These are phyloP conservation scores for Neodidymelliopsis sp. DNA, from an alignment of 2,329 filamentous ascomycete species.

Conservation along the genomic window DNA sequence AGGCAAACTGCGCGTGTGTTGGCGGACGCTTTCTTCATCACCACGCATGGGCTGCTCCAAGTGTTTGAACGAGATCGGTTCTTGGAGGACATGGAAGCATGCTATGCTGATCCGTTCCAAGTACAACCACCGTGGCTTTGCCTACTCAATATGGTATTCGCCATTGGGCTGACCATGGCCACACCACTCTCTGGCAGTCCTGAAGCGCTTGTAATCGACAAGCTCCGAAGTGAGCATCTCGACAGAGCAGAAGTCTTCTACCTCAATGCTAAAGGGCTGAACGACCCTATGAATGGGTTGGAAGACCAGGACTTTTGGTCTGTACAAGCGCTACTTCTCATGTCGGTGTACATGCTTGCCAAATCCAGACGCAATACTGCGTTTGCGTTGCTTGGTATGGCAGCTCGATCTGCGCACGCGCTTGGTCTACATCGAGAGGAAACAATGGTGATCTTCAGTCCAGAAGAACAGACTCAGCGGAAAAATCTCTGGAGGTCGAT, in stretches of 20 bases:
- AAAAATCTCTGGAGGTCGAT: conserved; percentile 70
- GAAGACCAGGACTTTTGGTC: conserved; percentile 72
- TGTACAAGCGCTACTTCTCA: conserved; percentile 68
- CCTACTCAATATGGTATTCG: conserved; percentile 67
- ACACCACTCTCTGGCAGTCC: conserved; percentile 58
- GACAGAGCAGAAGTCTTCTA: conserved; percentile 70
- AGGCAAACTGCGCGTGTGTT: conserved; percentile 62
- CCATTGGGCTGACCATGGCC: conserved; percentile 68
- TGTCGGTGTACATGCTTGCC: conserved; percentile 69
- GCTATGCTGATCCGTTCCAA: conserved; percentile 62
- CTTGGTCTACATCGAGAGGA: conserved; percentile 69
- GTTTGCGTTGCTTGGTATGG: conserved; percentile 68
- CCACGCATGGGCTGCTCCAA: conserved; percentile 69
- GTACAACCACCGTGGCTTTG: conserved; percentile 63
- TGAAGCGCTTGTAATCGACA: conserved; percentile 61
- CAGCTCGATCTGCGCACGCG: conserved; percentile 68
- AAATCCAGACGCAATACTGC: conserved; percentile 69
- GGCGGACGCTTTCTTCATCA: conserved; percentile 67
- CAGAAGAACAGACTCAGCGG: conserved; percentile 57
- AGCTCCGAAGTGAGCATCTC: conserved; percentile 57
- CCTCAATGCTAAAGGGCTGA: conserved; percentile 63
- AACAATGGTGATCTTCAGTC: conserved; percentile 62
- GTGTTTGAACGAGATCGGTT: conserved; percentile 64
- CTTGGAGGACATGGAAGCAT: conserved; percentile 58
- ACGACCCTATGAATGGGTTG: conserved; percentile 58